phyloP scores from a whole-genome alignment of 2,329 filamentous ascomycete genomes.

The Pseudodiploospora longispora region DNA sequence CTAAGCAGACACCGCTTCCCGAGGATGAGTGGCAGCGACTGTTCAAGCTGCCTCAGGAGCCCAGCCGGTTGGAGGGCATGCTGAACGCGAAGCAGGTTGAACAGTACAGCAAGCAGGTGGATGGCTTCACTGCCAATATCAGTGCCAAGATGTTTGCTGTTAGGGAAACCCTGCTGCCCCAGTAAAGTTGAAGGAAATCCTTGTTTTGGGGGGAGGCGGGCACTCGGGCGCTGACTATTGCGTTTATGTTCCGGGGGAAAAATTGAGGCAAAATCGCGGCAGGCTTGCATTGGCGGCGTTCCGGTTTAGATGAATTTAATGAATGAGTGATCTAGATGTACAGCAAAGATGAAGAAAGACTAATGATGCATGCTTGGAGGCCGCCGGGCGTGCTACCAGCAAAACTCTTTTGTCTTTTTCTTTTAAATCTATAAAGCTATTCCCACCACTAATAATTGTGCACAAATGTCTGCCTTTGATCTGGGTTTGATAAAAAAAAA shows the following conservation, averaged over 20 bases:
- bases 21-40: conserved; percentile 98
- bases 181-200: conserved; percentile 25
- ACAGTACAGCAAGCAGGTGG: conserved; percentile 95
- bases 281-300: conserved; percentile 34
- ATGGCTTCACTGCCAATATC: conserved; percentile 87
- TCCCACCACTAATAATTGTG: too few species aligned
- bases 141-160: conserved; percentile 98
- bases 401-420: too few species aligned
- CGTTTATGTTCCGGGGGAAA: conserved; percentile 9
- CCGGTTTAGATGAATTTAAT: conserved; percentile 31
- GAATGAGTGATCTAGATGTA: conserved; percentile 27
- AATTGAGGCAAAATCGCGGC: conserved; percentile 17
- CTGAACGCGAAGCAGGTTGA: conserved; percentile 93
- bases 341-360: conserved; percentile 23
- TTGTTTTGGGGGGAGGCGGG: background rate
- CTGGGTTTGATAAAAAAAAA: too few species aligned
- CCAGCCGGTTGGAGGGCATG: conserved; percentile 86
- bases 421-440: too few species aligned
- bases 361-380: conserved; percentile 17
- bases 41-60: conserved; percentile 96
- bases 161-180: conserved; percentile 58
- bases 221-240: background rate
- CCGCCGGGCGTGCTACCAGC: too few species aligned
- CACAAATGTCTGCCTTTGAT: too few species aligned
- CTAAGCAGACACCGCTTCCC: conserved; percentile 81